Base-by-base conservation (phyloP, 2,329 filamentous ascomycete species). In the Fonsecaea multimorphosa region DNA sequence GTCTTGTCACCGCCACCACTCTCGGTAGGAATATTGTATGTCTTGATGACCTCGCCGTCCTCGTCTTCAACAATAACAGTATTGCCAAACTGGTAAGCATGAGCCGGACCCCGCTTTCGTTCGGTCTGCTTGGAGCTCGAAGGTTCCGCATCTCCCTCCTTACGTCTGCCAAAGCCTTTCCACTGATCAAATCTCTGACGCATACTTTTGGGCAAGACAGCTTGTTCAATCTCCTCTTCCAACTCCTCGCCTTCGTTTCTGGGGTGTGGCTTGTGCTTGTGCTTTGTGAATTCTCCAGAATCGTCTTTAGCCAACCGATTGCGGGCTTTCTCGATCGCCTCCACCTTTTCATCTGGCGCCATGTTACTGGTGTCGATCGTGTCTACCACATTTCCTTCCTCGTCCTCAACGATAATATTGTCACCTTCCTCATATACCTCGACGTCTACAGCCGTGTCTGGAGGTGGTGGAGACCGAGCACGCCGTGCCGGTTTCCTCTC, bases 391-490 rank as follows among this genome's bases (percentile, higher is more conserved):
- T 97, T 93, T 7, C 94, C 94, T 64, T 97, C 90, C 68, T 89
- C 83, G 72, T 96, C 91, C 77, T 98, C 94, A 63, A 96, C 87
- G 6, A 97, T 81, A 44, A 95, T 85, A 24, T 96, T 78, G 60
- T 89, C 77, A 1, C 93, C 93, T 78, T 97, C 93, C 69, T 93
- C 87, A 71, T 90, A 97, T 0, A 93, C 85, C 68, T 96, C 87
- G 9, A 91, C 76, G 40, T 76, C 72, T 19, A 78, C 67, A 51
- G 57, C 51, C 27, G 61, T 51, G 31, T 56, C 46, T 22, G 58
- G 22, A 11, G 60, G 53, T 14, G 46, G 19, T 2, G 52, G 32
- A 24, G 66, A 59, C 9, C 58, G 55, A 19, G 49, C 24, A 12
- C 58, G 70, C 76, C 78, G 58, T 72, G 77, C 73, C 34, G 74